Percentiles rank a stretch among this genome's conserved stretches.
phyloP scores from a whole-genome alignment of 441 rosid genomes.

The Biscutella auriculata region DNA sequence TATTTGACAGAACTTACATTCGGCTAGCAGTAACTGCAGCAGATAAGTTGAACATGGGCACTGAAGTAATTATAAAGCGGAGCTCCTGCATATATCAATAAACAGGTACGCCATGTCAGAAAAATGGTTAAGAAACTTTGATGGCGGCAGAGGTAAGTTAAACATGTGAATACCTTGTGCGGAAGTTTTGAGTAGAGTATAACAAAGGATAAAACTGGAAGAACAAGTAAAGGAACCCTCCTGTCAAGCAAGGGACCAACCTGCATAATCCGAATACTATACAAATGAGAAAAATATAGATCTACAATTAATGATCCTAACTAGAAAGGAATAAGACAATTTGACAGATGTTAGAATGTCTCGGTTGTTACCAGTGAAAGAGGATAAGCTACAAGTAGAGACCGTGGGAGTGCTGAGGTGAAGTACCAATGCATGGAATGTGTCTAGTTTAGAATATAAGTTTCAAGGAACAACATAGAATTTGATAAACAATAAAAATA shows the following conservation, averaged over 20 bases:
- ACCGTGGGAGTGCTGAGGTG: constrained; percentile 92
- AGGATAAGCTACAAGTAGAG: constrained; percentile 78
- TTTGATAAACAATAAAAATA: not conserved
- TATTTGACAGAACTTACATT: constrained; percentile 35
- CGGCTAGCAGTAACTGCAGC: constrained; percentile 87
- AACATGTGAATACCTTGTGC: constrained; percentile 58
- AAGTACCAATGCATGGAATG: constrained; percentile 90
- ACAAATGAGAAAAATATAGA: not conserved
- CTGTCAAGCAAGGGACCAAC: constrained; percentile 69
- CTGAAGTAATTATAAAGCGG: constrained; percentile 78
- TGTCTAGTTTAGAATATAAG: constrained; percentile 39
- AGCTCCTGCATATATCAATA: constrained; percentile 59
- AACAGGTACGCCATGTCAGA: not conserved
- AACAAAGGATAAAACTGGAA: constrained; percentile 65
- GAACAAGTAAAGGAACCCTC: constrained; percentile 48
- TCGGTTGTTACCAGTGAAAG: constrained; percentile 62
- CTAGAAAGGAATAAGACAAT: constrained; percentile 1
- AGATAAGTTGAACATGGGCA: constrained; percentile 88
- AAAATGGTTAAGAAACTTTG: constrained; percentile 10
- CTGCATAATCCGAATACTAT: constrained; percentile 34
- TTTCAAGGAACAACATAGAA: constrained; percentile 30
- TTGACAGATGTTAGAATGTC: not conserved
- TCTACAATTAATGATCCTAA: constrained; percentile 1
- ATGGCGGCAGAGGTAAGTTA: constrained; percentile 5
- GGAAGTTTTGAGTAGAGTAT: constrained; percentile 91